Percentiles rank a stretch among this genome's conserved stretches.
These are phyloP conservation scores for Chlorella sp. DNA, from an alignment of 139 green algal species.

Conservation along the genomic window DNA sequence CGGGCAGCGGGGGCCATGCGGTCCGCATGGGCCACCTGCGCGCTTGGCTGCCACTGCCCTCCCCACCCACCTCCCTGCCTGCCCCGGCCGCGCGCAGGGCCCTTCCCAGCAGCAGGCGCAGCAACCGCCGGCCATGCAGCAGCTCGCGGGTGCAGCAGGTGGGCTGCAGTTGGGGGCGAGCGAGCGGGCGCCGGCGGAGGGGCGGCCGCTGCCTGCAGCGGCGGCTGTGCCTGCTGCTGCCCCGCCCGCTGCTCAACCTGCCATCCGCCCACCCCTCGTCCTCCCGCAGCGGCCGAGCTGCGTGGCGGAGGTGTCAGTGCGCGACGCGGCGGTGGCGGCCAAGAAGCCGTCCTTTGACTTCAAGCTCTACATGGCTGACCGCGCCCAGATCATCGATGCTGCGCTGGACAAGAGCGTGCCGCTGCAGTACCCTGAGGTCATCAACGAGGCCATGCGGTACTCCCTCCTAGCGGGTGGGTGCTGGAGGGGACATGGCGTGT, in stretches of 20 bases:
- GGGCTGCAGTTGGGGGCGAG: too few species aligned
- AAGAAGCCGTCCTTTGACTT: constrained; percentile 80
- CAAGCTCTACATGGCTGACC: constrained; percentile 78
- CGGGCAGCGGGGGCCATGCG: too few species aligned
- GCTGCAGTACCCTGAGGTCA: constrained; percentile 85
- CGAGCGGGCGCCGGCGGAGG: too few species aligned
- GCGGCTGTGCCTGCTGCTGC: neutral
- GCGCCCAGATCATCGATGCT: constrained; percentile 77
- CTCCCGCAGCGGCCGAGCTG: constrained; percentile 22
- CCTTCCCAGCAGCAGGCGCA: too few species aligned
- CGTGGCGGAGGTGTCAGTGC: constrained; percentile 26
- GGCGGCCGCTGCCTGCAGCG: neutral
- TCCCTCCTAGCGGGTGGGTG: constrained; percentile 36
- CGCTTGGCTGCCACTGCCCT: too few species aligned
- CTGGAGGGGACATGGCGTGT: neutral
- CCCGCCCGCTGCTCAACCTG: neutral
- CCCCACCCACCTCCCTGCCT: too few species aligned
- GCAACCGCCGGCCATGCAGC: too few species aligned
- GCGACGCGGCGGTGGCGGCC: neutral
- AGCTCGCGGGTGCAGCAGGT: too few species aligned
- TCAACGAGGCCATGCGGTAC: constrained; percentile 93
- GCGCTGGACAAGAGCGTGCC: constrained; percentile 85
- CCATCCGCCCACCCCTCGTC: too few species aligned
- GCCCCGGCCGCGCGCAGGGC: too few species aligned
- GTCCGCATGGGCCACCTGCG: too few species aligned